These are phyloP conservation scores for Fusarium agapanthi DNA, from an alignment of 2,329 filamentous ascomycete species.

Conservation along the genomic window DNA sequence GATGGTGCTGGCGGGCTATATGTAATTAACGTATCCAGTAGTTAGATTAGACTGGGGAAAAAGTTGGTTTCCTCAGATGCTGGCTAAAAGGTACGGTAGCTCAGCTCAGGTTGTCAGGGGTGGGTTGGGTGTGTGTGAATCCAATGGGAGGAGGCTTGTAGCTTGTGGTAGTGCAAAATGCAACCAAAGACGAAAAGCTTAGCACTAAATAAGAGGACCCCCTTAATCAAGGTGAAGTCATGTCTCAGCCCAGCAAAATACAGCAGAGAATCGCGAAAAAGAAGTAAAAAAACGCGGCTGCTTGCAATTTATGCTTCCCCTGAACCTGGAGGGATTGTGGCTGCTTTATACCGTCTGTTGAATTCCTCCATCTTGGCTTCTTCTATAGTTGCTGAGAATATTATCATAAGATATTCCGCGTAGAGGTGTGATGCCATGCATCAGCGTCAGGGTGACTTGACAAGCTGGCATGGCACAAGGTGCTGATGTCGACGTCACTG, in stretches of 20 bases:
- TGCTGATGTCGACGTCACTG: slow-evolving; percentile 39
- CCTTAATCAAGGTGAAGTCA: slow-evolving; percentile 39
- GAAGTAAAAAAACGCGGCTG: neutral
- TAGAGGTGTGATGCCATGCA: slow-evolving; percentile 7
- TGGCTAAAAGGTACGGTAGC: slow-evolving; percentile 17
- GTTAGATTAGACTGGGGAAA: neutral
- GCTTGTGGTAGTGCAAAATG: neutral
- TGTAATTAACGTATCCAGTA: slow-evolving; percentile 24
- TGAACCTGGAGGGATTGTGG: neutral
- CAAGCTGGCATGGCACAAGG: slow-evolving; percentile 22
- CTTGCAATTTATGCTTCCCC: neutral
- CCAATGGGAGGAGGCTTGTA: slow-evolving; percentile 14
- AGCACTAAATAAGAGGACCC: slow-evolving; percentile 29
- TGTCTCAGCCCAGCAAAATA: slow-evolving; percentile 41
- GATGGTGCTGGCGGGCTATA: slow-evolving; percentile 18
- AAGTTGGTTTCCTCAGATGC: slow-evolving; percentile 30
- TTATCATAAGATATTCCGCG: neutral
- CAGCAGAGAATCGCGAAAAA: neutral
- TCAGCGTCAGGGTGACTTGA: slow-evolving; percentile 14
- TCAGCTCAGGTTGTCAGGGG: slow-evolving; percentile 29
- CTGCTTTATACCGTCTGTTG: neutral
- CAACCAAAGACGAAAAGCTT: slow-evolving; percentile 19
- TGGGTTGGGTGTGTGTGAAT: slow-evolving; percentile 14
- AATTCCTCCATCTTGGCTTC: neutral
- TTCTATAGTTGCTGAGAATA: neutral